Evolutionary conservation across 1,284 basidiomycete genomes (phyloP).

Genomic region (Laetiporus sulphureus): DNA sequence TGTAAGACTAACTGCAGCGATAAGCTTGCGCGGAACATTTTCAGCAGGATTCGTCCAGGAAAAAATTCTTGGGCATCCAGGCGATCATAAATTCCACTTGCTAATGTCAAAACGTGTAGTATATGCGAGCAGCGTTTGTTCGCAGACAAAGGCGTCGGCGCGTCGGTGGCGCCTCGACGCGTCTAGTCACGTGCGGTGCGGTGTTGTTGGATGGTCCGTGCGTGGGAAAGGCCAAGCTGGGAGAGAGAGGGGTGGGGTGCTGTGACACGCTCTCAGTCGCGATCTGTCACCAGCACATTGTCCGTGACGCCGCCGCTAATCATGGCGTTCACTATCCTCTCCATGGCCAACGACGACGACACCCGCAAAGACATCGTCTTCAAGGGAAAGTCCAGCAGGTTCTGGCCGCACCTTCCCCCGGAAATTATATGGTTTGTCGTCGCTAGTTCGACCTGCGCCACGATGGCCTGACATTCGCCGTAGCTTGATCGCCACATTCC

Average conservation of each 20-base stretch:
- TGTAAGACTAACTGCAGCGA: too few relatives aligned
- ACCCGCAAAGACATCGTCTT: constrained; percentile 24
- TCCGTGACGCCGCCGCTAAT: constrained; percentile 22
- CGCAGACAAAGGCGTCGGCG: too few relatives aligned
- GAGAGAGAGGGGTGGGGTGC: constrained; percentile 9
- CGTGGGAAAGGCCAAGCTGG: constrained; percentile 19
- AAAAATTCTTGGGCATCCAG: too few relatives aligned
- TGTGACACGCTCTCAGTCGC: constrained; percentile 22
- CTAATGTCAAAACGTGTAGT: too few relatives aligned
- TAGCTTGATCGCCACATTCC: constrained; percentile 58
- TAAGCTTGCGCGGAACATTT: too few relatives aligned
- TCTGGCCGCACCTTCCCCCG: constrained; percentile 63
- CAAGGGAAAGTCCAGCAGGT: constrained; percentile 64
- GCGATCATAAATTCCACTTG: too few relatives aligned
- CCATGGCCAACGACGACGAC: constrained; percentile 7
- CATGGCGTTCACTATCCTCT: constrained; percentile 17
- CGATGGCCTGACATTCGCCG: constrained; percentile 13
- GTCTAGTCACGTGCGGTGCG: too few relatives aligned
- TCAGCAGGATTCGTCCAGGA: too few relatives aligned
- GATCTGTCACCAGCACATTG: constrained; percentile 22
- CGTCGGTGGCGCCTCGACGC: too few relatives aligned
- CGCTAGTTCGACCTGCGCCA: constrained; percentile 19
- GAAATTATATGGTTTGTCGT: constrained; percentile 50
- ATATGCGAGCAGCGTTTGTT: too few relatives aligned
- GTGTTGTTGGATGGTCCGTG: constrained; percentile 20